Conservation (phyloP, 306 rosid species). For the Myrica gale region DNA sequence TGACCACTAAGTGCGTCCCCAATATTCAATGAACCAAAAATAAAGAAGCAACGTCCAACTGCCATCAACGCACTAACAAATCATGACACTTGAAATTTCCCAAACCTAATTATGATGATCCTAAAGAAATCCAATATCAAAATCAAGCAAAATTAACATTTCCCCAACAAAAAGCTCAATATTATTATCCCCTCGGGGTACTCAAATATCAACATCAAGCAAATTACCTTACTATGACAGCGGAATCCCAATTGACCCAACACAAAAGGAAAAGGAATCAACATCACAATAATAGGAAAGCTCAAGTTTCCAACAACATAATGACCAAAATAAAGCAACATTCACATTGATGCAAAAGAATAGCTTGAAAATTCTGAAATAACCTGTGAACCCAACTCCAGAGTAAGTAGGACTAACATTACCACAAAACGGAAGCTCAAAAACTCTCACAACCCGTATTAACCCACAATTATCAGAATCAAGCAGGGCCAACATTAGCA, state of each 20-base stretch:
- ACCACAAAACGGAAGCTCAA: background rate
- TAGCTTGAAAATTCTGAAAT: background rate
- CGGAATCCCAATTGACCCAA: background rate
- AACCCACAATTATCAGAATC: background rate
- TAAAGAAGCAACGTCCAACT: background rate
- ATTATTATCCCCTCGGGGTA: background rate
- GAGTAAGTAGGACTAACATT: background rate
- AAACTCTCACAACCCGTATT: background rate
- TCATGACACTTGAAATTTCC: background rate
- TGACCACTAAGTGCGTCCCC: background rate
- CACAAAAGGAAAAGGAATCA: background rate
- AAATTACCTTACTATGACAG: background rate
- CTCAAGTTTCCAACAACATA: too few relatives aligned
- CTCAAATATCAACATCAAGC: background rate
- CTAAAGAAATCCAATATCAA: background rate
- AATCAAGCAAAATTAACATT: conserved; percentile 3
- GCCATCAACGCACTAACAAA: background rate
- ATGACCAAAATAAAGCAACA: too few relatives aligned
- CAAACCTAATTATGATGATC: background rate
- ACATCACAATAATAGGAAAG: background rate
- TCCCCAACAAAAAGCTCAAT: background rate
- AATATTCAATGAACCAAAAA: background rate
- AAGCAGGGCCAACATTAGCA: background rate
- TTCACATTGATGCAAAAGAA: background rate
- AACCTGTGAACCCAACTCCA: background rate